Conservation (phyloP, 2,329 filamentous ascomycete genomes). For the Oidium heveae region DNA sequence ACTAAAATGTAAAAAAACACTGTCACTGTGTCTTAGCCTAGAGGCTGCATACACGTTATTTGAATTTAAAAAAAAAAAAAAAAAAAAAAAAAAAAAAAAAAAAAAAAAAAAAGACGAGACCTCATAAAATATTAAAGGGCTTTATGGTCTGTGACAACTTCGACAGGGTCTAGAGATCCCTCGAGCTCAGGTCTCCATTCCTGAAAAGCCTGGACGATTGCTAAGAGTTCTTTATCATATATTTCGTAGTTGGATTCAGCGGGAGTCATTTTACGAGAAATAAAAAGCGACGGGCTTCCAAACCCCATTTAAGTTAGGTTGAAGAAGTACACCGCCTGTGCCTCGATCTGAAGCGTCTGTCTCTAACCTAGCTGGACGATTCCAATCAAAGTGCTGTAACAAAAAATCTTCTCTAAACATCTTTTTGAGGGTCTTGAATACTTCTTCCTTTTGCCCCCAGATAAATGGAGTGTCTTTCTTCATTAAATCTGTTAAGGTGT, state of each 20-base stretch:
- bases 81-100: no score
- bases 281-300: neutral
- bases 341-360: neutral
- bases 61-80: neutral
- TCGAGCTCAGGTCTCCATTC: neutral
- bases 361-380: neutral
- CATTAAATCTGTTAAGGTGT: no score
- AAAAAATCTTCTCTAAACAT: neutral
- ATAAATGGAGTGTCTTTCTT: no score
- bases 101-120: no score
- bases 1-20: no score
- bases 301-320: neutral
- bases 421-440: no score
- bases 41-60: no score
- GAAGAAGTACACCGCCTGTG: neutral
- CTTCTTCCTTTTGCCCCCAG: no score
- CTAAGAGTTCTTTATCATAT: neutral
- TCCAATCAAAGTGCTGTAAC: neutral
- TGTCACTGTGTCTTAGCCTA: no score
- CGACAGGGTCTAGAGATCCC: no score
- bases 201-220: neutral
- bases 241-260: neutral
- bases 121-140: no score
- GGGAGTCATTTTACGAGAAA: neutral
- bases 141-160: no score